These are phyloP conservation scores for Lolium perenne DNA, from an alignment of 176 grass and related monocot species.

Conservation along the genomic window DNA sequence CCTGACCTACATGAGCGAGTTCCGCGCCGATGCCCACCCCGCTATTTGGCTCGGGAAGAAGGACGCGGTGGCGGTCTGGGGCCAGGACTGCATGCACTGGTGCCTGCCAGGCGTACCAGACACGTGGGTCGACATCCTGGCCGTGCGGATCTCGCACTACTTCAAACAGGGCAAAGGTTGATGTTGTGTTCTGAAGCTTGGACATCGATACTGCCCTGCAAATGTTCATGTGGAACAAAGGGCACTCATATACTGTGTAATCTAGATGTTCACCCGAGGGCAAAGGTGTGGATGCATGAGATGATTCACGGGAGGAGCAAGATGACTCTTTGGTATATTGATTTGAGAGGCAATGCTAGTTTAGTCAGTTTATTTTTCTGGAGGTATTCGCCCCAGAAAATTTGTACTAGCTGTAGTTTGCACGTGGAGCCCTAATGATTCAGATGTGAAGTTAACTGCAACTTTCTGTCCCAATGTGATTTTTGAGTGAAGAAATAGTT, in stretches of 20 bases:
- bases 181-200: background rate
- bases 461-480: too few relatives aligned
- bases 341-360: background rate
- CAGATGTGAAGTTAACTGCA: too few relatives aligned
- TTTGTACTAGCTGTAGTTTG: too few relatives aligned
- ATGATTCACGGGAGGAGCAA: background rate
- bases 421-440: too few relatives aligned
- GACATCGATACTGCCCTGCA: background rate
- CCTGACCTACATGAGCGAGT: conserved; percentile 90
- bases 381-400: too few relatives aligned
- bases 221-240: background rate
- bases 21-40: conserved; percentile 85
- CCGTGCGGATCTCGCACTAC: conserved; percentile 59
- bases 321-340: background rate
- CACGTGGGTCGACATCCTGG: conserved; percentile 88
- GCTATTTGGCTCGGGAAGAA: conserved; percentile 93
- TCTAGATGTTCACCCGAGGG: background rate
- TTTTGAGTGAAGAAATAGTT: too few relatives aligned
- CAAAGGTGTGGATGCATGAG: background rate
- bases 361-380: background rate
- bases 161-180: conserved; percentile 41
- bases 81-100: conserved; percentile 99
- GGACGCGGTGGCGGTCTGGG: conserved; percentile 81
- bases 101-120: conserved; percentile 90
- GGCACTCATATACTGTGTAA: too few relatives aligned